Percentiles rank a stretch among this genome's conserved stretches.
phyloP scores from a whole-genome alignment of 73 alveolate genomes.

The Paramecium pentaurelia region DNA sequence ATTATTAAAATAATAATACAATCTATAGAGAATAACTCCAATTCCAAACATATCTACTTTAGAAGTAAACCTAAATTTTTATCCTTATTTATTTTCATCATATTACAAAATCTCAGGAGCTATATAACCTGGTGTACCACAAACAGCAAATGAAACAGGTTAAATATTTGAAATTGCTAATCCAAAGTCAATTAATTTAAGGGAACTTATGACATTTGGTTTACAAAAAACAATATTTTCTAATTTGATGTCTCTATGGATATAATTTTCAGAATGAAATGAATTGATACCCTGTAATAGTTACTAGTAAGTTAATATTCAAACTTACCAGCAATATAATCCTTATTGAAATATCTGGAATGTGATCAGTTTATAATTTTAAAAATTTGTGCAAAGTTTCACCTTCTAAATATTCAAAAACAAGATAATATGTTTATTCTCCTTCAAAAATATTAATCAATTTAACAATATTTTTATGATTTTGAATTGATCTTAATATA shows the following conservation, averaged over 20 bases:
- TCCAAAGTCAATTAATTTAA: slow-evolving; percentile 95
- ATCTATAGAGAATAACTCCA: slow-evolving; percentile 6
- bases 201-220: slow-evolving; percentile 76
- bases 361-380: background rate
- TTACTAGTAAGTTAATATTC: background rate
- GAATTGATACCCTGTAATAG: background rate
- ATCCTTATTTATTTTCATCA: background rate
- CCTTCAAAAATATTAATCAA: background rate
- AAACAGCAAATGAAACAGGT: slow-evolving; percentile 81
- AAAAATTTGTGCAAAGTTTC: background rate
- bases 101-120: slow-evolving; percentile 78
- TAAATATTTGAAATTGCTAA: slow-evolving; percentile 72
- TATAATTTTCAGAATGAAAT: background rate
- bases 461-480: background rate
- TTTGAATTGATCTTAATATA: background rate
- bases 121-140: slow-evolving; percentile 96
- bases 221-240: slow-evolving; percentile 86
- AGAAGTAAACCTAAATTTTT: background rate
- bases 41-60: slow-evolving; percentile 20
- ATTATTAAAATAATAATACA: background rate
- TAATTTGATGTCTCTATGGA: slow-evolving; percentile 90
- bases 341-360: background rate
- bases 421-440: background rate
- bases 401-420: slow-evolving; percentile 22
- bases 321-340: background rate